Base-by-base conservation (phyloP, 352 stramenopile genomes). In the Phytophthora pisi region DNA sequence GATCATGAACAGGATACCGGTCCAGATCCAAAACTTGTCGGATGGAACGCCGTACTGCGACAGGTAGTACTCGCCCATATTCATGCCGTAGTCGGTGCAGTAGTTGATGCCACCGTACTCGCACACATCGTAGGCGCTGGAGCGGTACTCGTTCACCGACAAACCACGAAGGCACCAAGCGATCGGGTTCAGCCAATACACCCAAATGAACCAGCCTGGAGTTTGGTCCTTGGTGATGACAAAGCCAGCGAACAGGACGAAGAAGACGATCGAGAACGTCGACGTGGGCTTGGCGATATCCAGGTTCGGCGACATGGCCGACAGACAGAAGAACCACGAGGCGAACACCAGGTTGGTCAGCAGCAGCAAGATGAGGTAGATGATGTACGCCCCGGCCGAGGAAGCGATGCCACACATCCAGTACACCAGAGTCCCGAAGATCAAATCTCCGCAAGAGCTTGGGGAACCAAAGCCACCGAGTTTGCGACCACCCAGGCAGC, bases 361-460 rank as follows among this genome's bases (percentile, higher is more conserved):
- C 11, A 87, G 47, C 9, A 89, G 52, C 34, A 88, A 16, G 40
- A 81, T 54, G n/a, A 75, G 6, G 64, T 82, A 91, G 26, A 81
- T 65, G 23, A 85, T 47, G 59, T 74, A 91, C 2, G 56, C 50
- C 6, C 5, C 23, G 2, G 64, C 76, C 23, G 71, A 54, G 9
- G 56, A 8, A 15, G 49, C 56, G 38, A 80, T 75, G 16, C 86
- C 88, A 54, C 86, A 79, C 72, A 93, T 90, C 70, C 80, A 96
- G 51, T 94, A 96, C 9, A 93, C 57, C 55, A 96, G 55, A 2
- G 76, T 81, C 10, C 73, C 86, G 69, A 96, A 92, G 16, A 90
- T 56, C 11, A 92, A 23, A 70, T 82, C 72, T 94, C 86, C 11
- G 77, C 61, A 9, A 69, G 31, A 61, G 53, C 56, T 36, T 84